Percentiles rank a stretch among this genome's conserved stretches.
These are phyloP conservation scores for Nemophila menziesii DNA, from an alignment of 257 asterid species.

Conservation along the genomic window DNA sequence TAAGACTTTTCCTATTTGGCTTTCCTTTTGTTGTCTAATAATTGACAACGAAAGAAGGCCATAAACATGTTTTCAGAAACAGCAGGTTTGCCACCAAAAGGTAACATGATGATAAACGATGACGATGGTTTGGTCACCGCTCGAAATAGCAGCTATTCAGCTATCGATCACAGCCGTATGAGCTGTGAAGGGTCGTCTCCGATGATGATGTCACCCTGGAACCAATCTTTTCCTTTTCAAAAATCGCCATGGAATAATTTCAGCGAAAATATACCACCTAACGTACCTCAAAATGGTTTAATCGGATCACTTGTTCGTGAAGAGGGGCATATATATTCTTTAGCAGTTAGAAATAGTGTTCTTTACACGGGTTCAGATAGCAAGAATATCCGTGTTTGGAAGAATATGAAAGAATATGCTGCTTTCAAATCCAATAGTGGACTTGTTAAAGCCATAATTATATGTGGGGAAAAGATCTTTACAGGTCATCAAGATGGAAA, in stretches of 20 bases:
- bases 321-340: constrained; percentile 46
- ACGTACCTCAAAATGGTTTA: constrained; percentile 19
- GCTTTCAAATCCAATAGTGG: constrained; percentile 48
- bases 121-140: not conserved
- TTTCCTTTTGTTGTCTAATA: not conserved
- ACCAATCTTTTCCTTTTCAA: constrained; percentile 21
- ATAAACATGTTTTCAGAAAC: not conserved
- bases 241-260: constrained; percentile 24
- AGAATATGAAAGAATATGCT: constrained; percentile 24
- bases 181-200: constrained; percentile 41
- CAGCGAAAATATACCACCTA: constrained; percentile 9
- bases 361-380: constrained; percentile 58
- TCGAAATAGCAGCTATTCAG: not conserved
- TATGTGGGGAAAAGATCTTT: constrained; percentile 32
- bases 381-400: constrained; percentile 53
- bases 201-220: constrained; percentile 52
- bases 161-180: constrained; percentile 18
- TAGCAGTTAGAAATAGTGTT: constrained; percentile 27
- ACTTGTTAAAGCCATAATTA: constrained; percentile 46
- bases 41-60: not conserved
- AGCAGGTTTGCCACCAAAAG: too few relatives aligned
- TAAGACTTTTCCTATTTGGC: not conserved
- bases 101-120: not conserved
- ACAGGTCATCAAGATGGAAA: constrained; percentile 64
- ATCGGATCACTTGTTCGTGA: constrained; percentile 36